These are phyloP conservation scores for Fraxinus nigra DNA, from an alignment of 305 asterid genomes.

Conservation along the genomic window DNA sequence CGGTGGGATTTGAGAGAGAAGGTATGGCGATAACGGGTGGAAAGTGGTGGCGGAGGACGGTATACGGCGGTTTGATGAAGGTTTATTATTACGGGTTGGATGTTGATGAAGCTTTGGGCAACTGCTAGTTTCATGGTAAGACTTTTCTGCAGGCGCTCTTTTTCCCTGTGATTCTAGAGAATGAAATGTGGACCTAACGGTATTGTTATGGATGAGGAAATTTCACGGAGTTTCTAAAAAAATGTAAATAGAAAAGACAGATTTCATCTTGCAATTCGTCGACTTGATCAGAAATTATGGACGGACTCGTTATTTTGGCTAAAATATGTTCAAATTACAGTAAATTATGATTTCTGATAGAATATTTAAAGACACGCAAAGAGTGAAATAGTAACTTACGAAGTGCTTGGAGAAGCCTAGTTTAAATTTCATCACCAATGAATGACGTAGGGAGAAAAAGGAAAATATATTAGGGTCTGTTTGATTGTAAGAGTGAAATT, in stretches of 20 bases:
- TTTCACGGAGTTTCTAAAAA: too few species aligned
- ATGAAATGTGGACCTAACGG: neutral
- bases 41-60: neutral
- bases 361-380: too few species aligned
- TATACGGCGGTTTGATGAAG: neutral
- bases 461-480: too few species aligned
- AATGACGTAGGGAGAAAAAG: too few species aligned
- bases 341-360: too few species aligned
- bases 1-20: conserved; percentile 21
- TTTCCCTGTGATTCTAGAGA: neutral
- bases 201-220: too few species aligned
- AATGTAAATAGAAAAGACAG: neutral
- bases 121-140: conserved; percentile 14
- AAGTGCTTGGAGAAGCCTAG: too few species aligned
- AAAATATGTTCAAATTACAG: neutral
- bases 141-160: neutral
- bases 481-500: too few species aligned
- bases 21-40: neutral
- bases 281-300: neutral
- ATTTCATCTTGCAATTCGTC: too few species aligned
- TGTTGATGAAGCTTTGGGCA: conserved; percentile 18
- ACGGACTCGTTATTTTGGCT: neutral
- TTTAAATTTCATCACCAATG: too few species aligned
- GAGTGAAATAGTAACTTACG: too few species aligned
- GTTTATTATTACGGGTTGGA: neutral